These are phyloP conservation scores for Begonia masoniana DNA, from an alignment of 306 rosid genomes.

Conservation along the genomic window DNA sequence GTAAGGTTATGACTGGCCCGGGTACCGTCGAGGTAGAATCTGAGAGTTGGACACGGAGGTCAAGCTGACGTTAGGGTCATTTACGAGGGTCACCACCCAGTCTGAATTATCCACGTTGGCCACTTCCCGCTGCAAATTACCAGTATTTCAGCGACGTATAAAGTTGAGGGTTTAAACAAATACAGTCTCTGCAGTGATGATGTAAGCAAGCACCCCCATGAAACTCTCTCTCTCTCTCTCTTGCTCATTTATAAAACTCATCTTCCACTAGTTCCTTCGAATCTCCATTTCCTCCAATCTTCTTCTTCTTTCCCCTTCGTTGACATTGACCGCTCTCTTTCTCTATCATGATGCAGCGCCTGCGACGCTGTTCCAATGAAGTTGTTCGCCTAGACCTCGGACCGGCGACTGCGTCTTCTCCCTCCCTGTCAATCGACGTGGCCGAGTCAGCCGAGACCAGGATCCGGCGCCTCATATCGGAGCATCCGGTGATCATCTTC, in stretches of 20 bases:
- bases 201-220: constrained; percentile 29
- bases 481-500: constrained; percentile 87
- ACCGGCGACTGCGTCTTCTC: constrained; percentile 10
- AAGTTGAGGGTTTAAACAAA: too few relatives aligned
- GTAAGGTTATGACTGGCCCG: background rate
- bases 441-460: constrained; percentile 67
- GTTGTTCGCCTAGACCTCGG: constrained; percentile 43
- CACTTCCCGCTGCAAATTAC: constrained; percentile 30
- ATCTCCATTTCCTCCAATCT: background rate
- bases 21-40: constrained; percentile 46
- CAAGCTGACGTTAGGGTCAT: constrained; percentile 32
- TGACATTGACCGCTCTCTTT: constrained; percentile 20
- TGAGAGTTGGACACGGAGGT: constrained; percentile 45
- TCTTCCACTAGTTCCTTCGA: background rate
- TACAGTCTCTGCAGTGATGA: constrained; percentile 14
- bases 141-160: constrained; percentile 9
- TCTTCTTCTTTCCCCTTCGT: constrained; percentile 8
- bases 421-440: constrained; percentile 68
- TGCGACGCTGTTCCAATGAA: constrained; percentile 55
- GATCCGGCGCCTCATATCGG: constrained; percentile 86
- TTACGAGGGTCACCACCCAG: constrained; percentile 9
- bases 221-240: background rate
- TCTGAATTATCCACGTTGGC: constrained; percentile 50
- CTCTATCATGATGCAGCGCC: constrained; percentile 55
- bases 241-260: constrained; percentile 14